Evolutionary conservation across 2,329 filamentous ascomycete species (phyloP).

Genomic region (Penicillium sp.): DNA sequence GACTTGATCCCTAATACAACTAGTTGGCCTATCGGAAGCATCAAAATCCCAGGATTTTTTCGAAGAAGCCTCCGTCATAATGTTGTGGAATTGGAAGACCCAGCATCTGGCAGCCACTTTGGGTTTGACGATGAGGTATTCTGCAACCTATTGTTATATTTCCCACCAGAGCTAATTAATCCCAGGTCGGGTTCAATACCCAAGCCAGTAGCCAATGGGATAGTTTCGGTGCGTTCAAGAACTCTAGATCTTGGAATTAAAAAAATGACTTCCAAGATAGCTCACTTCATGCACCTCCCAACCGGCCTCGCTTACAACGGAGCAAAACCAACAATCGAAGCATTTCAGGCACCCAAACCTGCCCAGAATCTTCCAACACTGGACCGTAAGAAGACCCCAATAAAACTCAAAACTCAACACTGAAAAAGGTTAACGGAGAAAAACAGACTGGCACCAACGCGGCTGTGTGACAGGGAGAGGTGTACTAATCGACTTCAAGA

Average conservation of each 20-base stretch:
- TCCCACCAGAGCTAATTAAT: not conserved
- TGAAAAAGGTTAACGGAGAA: constrained; percentile 9
- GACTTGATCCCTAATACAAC: not conserved
- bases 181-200: constrained; percentile 44
- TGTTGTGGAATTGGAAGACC: constrained; percentile 26
- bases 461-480: constrained; percentile 51
- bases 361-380: constrained; percentile 23
- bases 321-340: constrained; percentile 25
- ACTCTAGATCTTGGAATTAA: not conserved
- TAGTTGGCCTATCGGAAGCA: constrained; percentile 27
- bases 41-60: constrained; percentile 38
- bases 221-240: constrained; percentile 39
- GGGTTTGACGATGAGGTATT: constrained; percentile 46
- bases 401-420: not conserved
- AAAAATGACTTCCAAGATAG: constrained; percentile 2
- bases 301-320: constrained; percentile 36
- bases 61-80: constrained; percentile 35
- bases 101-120: constrained; percentile 35
- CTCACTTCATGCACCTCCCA: constrained; percentile 21
- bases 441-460: constrained; percentile 40
- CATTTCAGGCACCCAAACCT: constrained; percentile 12
- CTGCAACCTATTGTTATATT: not conserved
- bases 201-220: constrained; percentile 50
- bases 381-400: constrained; percentile 12
- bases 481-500: constrained; percentile 53